Base-by-base conservation (phyloP, 768 basidiomycete species). In the Leccinum pellstonianum region DNA sequence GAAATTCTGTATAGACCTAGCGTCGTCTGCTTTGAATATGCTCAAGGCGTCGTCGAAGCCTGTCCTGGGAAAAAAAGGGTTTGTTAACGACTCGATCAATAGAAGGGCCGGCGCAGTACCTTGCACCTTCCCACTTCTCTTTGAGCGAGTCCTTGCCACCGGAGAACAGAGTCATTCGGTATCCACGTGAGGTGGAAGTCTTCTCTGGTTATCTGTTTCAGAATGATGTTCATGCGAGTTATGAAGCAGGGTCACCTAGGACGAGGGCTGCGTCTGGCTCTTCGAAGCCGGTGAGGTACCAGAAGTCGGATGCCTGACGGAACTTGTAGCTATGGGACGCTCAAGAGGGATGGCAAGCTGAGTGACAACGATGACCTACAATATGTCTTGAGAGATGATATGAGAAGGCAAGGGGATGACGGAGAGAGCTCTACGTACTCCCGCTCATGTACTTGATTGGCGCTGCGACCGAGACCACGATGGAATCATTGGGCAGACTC, bases 271-370 rank as follows among this genome's bases (percentile, higher is more conserved):
- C 84, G 57, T 96, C 90, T 1, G 95, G 92, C 70, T 98, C 96
- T 58, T 93, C 86, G 67, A 97, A 97, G 11, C 97, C 97, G 0
- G 97, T 97, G 14, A 99, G 79, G 73, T 99, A 98, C 90, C 90
- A 93, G 71, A 95, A 92, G 74, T 96, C 88, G 38, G 91, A 93
- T 0, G 86, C 85, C 75, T 96, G 96, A 23, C 96, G 85, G 70
- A 92, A 97, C 72, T 95, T 95, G 81, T 98, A 97, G 73, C 95
- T 98, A 70, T 35, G 53, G 8, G 15, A 50, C 38, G 38, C 53
- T 57, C 51, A 67, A 62, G 60, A 47, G 56, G 23, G 62, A 27
- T 57, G 56, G n/a, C 46, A 29, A 29, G 46, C 25, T 19, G 31
- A 51, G 64, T 51, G 33, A 55, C 14, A 23, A 38, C 50, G 47